phyloP scores from a whole-genome alignment of 768 basidiomycete genomes.

The Boletus rubroflammeus region DNA sequence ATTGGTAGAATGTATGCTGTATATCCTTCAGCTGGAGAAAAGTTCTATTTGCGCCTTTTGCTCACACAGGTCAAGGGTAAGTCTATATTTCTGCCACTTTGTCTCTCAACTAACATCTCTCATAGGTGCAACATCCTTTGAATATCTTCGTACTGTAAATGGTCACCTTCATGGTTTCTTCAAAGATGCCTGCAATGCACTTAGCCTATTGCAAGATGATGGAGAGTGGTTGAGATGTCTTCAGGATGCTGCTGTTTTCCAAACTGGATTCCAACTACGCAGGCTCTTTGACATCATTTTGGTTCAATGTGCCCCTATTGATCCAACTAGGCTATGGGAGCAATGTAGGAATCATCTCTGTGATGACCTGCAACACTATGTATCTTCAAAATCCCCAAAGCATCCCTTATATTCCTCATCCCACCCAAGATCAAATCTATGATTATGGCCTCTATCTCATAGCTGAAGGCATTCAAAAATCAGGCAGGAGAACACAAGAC shows the following conservation, averaged over 20 bases:
- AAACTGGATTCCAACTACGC: too few species aligned
- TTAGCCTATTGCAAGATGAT: slow-evolving; percentile 45
- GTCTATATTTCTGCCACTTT: too few species aligned
- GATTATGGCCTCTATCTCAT: background rate
- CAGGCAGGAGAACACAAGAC: background rate
- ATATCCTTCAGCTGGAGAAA: too few species aligned
- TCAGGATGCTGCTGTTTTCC: slow-evolving; percentile 31
- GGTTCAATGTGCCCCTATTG: too few species aligned
- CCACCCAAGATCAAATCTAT: background rate
- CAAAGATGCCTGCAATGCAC: slow-evolving; percentile 38
- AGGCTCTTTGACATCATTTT: too few species aligned
- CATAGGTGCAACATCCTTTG: slow-evolving; percentile 3
- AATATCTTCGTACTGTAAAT: slow-evolving; percentile 3
- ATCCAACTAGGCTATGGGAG: too few species aligned
- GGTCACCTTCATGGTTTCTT: slow-evolving; percentile 29
- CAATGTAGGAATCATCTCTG: background rate
- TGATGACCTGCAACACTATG: background rate
- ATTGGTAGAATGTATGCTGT: too few species aligned
- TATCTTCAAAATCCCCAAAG: background rate
- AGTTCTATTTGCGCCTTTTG: too few species aligned
- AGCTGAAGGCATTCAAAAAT: background rate
- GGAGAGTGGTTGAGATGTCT: slow-evolving; percentile 44
- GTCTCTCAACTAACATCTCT: too few species aligned
- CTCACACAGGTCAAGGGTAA: too few species aligned
- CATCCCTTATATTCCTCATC: background rate